Evolutionary conservation across 2,329 filamentous ascomycete species (phyloP).

Genomic region (Trichoderma polysporum): DNA sequence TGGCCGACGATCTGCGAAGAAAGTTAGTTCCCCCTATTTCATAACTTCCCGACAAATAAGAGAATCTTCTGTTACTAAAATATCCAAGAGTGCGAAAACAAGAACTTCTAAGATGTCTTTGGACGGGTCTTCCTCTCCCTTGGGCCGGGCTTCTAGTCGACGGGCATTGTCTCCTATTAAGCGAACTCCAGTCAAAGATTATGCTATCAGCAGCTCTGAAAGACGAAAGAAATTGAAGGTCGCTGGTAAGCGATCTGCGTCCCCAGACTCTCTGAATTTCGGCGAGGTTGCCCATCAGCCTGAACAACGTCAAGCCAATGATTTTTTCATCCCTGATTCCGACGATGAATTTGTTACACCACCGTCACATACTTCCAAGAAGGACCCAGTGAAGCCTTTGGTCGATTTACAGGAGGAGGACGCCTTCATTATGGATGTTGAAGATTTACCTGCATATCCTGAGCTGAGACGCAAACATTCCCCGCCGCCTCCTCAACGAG

Average conservation of each 20-base stretch:
- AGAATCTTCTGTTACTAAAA: conserved; percentile 13
- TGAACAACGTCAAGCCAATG: conserved; percentile 24
- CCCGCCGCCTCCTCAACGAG: not conserved
- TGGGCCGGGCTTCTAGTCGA: conserved; percentile 17
- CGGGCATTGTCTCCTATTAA: not conserved
- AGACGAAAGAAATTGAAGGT: conserved; percentile 20
- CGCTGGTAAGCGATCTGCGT: not conserved
- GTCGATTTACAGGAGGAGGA: conserved; percentile 14
- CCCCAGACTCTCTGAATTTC: not conserved
- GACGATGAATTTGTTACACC: conserved; percentile 53
- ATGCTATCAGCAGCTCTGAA: conserved; percentile 1
- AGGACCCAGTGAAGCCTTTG: conserved; percentile 7
- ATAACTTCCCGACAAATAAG: conserved; percentile 22
- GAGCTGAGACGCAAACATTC: not conserved
- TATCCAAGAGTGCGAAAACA: not conserved
- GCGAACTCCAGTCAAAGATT: conserved; percentile 8
- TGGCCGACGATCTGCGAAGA: conserved; percentile 27
- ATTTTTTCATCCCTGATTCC: conserved; percentile 53
- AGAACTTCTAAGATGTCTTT: not conserved
- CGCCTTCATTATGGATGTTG: conserved; percentile 17
- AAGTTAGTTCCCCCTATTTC: conserved; percentile 25
- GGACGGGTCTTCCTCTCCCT: conserved; percentile 12
- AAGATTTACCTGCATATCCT: conserved; percentile 9
- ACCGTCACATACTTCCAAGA: conserved; percentile 27
- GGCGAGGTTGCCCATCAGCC: not conserved